Base-by-base conservation (phyloP, 2,329 filamentous ascomycete genomes). In the Ascochyta viciae-villosae region DNA sequence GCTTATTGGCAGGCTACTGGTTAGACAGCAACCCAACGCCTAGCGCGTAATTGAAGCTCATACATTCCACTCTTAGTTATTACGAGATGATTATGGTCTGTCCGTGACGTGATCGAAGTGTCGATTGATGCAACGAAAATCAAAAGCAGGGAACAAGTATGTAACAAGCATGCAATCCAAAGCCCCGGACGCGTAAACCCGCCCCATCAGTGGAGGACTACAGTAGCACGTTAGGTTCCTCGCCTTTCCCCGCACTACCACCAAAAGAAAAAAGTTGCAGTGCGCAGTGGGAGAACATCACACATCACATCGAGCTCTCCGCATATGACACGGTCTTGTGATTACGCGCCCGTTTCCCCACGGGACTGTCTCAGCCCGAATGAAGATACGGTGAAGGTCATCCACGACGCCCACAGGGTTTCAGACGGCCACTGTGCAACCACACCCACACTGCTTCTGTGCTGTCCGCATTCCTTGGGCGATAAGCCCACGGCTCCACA, bases 51-150 rank as follows among this genome's bases (percentile, higher is more conserved):
- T 73, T 52, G 57, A 66, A 66, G 68, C 51, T 57, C 56, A 60
- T 56, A 56, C 49, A 57, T 54, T 67, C 53, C 62, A 64, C 52
- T 61, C 42, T 61, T 56, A 42, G 33, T 19, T 54, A 72, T 73
- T 75, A 73, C 69, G 73, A 71, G 61, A 71, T 64, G 54, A 51
- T 64, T 62, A 68, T 65, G 53, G 9, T 50, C 27, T 38, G 41
- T 58, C 47, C 34, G 67, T 75, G 72, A 75, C 70, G 72, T 74
- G 72, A 71, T 75, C 60, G 53, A 26, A 41, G 58, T 60, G 62
- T 60, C 65, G 57, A 65, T 62, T 70, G 70, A 67, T 66, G 70
- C 66, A 67, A 71, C 50, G 50, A 58, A 55, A 55, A 61, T 46
- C 51, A 54, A n/a, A 26, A 45, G 47, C 53, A 61, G 61, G 63